Base-by-base conservation (phyloP, 805 yeast genomes). In the Wickerhamomyces chambardii region DNA sequence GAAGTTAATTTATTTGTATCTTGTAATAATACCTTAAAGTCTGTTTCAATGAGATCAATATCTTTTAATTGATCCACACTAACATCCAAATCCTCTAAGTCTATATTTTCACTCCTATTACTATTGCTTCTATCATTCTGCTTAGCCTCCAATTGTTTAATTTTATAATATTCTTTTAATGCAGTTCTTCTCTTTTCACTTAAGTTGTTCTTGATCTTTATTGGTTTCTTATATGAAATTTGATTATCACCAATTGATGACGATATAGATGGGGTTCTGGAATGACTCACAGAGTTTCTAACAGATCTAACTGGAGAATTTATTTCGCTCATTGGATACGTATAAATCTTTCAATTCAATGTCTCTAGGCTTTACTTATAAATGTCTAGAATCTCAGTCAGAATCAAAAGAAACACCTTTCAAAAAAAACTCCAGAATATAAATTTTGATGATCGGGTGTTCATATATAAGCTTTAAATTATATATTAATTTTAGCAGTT, bases 1-100 rank as follows among this genome's bases (percentile, higher is more conserved):
- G 62, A 62, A 17, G 67, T 63, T 8, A 73, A 60, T 10, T 43
- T 50, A 39, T 64, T 64, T n/a, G 64, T 66, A n/a, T 52, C 47
- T 11, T 46, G 43, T 15, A 66, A 38, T 17, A 66, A 48, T 4
- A 52, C 49, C 6, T 47, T 45, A 44, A 65, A 63, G 15, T 52
- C 53, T 0, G 53, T 46, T 0, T 38, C 41, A 1, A 39, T 32
- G 5, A 65, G 29, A 19, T 52, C 55, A 31, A 53, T 59, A 35
- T 51, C 55, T 5, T 34, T 25, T 3, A 49, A 32, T 17, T 29
- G 35, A 24, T 36, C 42, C 18, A 41, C 38, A 1, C 41, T 17
- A 6, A 39, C 36, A 27, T 60, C 68, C 8, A 51, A 41, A 2
- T 53, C 55, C 14, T 53, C 45, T 6, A 46, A 53, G 1, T 36